phyloP scores from a whole-genome alignment of 2,329 filamentous ascomycete species.

The Huntiella abstrusa region DNA sequence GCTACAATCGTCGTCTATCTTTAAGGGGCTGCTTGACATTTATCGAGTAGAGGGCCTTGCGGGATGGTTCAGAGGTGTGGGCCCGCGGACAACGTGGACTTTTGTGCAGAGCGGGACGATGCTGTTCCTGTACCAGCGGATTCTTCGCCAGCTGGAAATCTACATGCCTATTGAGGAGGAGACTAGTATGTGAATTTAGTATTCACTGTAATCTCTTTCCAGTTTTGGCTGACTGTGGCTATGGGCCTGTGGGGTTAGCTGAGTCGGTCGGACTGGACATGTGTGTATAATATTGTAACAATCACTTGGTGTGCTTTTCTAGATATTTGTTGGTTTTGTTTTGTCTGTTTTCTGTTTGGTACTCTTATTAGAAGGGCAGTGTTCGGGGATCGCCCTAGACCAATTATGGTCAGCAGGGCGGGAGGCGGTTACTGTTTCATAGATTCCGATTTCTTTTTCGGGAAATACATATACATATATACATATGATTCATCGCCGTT shows the following conservation, averaged over 20 bases:
- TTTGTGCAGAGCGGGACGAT: conserved; percentile 94
- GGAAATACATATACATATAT: too few species aligned
- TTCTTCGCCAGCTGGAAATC: conserved; percentile 57
- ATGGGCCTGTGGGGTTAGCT: neutral
- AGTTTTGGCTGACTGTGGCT: conserved; percentile 11
- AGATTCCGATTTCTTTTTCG: neutral
- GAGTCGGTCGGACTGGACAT: conserved; percentile 6
- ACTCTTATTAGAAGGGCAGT: neutral
- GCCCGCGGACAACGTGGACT: conserved; percentile 86
- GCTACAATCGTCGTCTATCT: conserved; percentile 75
- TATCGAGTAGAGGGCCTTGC: conserved; percentile 75
- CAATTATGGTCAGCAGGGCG: neutral
- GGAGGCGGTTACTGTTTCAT: neutral
- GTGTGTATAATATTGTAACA: conserved; percentile 12
- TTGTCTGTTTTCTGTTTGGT: conserved; percentile 1
- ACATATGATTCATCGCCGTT: too few species aligned
- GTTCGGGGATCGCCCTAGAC: too few species aligned
- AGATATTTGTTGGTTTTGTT: conserved; percentile 5
- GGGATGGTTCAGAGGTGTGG: conserved; percentile 89
- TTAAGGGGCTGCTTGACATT: conserved; percentile 68
- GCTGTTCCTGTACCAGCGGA: conserved; percentile 83
- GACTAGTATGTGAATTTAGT: conserved; percentile 11
- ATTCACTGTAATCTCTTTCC: conserved; percentile 5
- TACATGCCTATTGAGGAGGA: conserved; percentile 20
- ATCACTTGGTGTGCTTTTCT: conserved; percentile 5